Conservation (phyloP, 179 eudicot genomes). For the Monotropa hypopitys region DNA sequence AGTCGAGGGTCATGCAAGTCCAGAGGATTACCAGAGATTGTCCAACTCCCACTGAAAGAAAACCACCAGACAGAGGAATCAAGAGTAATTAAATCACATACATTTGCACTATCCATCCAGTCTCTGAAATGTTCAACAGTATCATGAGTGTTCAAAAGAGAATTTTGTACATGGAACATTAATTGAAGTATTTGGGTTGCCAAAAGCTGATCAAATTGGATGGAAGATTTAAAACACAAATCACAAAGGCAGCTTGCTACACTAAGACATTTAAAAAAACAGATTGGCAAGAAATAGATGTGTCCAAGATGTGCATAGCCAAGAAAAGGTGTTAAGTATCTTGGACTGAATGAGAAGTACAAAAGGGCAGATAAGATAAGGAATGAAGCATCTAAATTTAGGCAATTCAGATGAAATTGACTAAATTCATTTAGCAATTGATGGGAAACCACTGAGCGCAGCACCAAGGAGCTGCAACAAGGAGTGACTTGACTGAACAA, state of each 20-base stretch:
- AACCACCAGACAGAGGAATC: not conserved
- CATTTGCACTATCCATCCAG: not conserved
- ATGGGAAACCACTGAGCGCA: not conserved
- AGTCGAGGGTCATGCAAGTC: slow-evolving; percentile 67
- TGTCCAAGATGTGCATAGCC: not conserved
- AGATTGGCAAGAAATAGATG: no score
- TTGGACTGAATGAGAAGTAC: not conserved
- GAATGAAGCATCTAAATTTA: not conserved
- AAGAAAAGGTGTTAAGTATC: not conserved
- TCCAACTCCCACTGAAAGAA: slow-evolving; percentile 44
- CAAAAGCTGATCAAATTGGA: not conserved
- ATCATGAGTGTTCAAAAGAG: not conserved
- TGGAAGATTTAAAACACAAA: not conserved
- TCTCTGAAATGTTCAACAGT: not conserved
- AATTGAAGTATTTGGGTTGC: not conserved
- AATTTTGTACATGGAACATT: not conserved
- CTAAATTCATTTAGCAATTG: not conserved
- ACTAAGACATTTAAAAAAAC: no score
- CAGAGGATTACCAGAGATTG: slow-evolving; percentile 44
- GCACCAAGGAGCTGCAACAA: not conserved
- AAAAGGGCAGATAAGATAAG: not conserved
- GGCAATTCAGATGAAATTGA: not conserved
- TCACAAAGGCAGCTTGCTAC: no score
- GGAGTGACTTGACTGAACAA: not conserved
- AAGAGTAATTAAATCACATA: slow-evolving; percentile 4